phyloP scores from a whole-genome alignment of 345 rosid species.

The Syzygium oleosum region DNA sequence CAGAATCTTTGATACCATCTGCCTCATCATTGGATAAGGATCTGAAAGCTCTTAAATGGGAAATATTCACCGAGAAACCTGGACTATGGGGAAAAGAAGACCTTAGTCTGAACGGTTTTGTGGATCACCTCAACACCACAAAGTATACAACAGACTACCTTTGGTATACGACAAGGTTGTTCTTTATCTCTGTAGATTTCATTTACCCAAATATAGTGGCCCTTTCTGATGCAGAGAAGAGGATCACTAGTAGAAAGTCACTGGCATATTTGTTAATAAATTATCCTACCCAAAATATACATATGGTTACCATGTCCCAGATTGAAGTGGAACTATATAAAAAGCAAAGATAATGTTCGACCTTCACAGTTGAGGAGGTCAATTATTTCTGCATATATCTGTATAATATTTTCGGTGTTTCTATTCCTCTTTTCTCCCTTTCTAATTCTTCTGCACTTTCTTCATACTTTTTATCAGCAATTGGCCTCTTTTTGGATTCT shows the following conservation, averaged over 20 bases:
- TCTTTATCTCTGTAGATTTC: background rate
- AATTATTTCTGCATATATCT: background rate
- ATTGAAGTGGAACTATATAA: background rate
- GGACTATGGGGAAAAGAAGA: conserved; percentile 78
- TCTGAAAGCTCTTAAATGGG: conserved; percentile 51
- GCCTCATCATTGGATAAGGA: conserved; percentile 11
- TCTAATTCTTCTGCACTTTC: background rate
- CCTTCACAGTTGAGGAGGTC: background rate
- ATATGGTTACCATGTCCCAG: background rate
- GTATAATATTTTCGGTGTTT: background rate
- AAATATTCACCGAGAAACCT: conserved; percentile 54
- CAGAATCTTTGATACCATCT: conserved; percentile 48
- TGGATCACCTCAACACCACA: conserved; percentile 84
- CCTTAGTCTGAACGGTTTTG: conserved; percentile 45
- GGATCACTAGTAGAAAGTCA: background rate
- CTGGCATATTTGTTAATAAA: background rate
- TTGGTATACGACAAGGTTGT: conserved; percentile 93
- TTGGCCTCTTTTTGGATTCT: background rate
- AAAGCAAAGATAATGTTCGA: background rate
- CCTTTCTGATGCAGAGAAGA: too few relatives aligned
- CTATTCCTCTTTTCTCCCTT: background rate
- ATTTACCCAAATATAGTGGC: too few relatives aligned
- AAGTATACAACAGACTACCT: conserved; percentile 85
- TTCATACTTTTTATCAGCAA: background rate
- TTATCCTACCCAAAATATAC: background rate